A percentile compares a stretch with the other conserved stretches of the same genome.
Conservation (phyloP, 345 rosid genomes). For the Melaleuca quinquenervia region DNA sequence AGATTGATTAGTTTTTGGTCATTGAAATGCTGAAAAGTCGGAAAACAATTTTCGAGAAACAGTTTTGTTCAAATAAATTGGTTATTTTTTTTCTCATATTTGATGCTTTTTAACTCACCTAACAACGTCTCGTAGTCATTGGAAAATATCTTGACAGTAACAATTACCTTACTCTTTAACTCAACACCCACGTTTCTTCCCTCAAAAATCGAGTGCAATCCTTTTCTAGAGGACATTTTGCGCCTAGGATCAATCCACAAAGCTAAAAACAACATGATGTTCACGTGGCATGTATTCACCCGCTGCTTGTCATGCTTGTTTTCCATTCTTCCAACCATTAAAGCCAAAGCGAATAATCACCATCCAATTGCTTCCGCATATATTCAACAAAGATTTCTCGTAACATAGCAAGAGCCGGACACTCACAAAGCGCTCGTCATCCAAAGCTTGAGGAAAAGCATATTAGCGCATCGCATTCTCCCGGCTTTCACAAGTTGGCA, state of each 20-base stretch:
- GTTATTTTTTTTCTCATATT: too few species aligned
- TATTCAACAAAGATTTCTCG: not conserved
- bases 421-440: not conserved
- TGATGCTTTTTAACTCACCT: not conserved
- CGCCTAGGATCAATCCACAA: not conserved
- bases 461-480: not conserved
- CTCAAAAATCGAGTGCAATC: rapidly evolving
- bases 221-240: not conserved
- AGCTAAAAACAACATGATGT: not conserved
- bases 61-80: not conserved
- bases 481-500: not conserved
- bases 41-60: not conserved
- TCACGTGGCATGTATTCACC: not conserved
- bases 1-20: not conserved
- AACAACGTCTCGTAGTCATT: not conserved
- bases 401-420: not conserved
- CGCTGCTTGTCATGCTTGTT: not conserved
- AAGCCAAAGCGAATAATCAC: not conserved
- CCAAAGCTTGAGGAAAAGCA: not conserved
- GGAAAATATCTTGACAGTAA: not conserved
- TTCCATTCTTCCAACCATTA: not conserved
- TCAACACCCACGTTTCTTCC: not conserved
- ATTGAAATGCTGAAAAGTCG: not conserved
- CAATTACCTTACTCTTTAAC: not conserved
- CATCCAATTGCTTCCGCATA: not conserved